Conservation (phyloP, 2,329 filamentous ascomycete genomes). For the Mariannaea elegans region DNA sequence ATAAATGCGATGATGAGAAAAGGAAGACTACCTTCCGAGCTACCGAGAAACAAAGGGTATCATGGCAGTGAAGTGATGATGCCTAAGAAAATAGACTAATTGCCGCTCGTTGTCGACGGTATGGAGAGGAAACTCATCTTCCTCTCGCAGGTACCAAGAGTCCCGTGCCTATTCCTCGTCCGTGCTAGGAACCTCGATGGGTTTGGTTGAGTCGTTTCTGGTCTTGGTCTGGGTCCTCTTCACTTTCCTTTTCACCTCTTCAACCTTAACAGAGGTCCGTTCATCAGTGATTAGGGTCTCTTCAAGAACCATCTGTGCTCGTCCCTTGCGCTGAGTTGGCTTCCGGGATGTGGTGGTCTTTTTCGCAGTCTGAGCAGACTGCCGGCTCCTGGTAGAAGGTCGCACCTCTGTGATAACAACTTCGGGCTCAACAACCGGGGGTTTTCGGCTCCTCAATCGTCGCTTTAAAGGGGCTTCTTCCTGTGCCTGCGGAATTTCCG, state of each 20-base stretch:
- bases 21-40: constrained; percentile 1
- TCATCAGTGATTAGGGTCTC: constrained; percentile 5
- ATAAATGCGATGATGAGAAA: constrained; percentile 13
- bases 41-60: constrained; percentile 31
- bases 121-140: background rate
- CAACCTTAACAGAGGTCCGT: constrained; percentile 5
- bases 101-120: constrained; percentile 10
- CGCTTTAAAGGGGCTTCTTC: constrained; percentile 29
- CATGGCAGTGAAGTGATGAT: constrained; percentile 31
- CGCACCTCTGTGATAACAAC: constrained; percentile 11
- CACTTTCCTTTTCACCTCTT: constrained; percentile 12
- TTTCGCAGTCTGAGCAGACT: constrained; percentile 11
- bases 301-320: background rate
- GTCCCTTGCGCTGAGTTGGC: background rate
- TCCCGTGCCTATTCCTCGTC: constrained; percentile 31
- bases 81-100: constrained; percentile 9
- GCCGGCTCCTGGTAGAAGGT: constrained; percentile 16
- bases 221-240: constrained; percentile 21
- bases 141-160: constrained; percentile 7
- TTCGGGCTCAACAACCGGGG: constrained; percentile 13
- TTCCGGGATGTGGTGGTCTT: constrained; percentile 10
- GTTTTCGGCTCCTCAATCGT: constrained; percentile 35
- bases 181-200: constrained; percentile 27
- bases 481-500: constrained; percentile 3
- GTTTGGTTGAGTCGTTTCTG: constrained; percentile 20